phyloP scores from a whole-genome alignment of 345 rosid species.

The Clarkia xantiana region DNA sequence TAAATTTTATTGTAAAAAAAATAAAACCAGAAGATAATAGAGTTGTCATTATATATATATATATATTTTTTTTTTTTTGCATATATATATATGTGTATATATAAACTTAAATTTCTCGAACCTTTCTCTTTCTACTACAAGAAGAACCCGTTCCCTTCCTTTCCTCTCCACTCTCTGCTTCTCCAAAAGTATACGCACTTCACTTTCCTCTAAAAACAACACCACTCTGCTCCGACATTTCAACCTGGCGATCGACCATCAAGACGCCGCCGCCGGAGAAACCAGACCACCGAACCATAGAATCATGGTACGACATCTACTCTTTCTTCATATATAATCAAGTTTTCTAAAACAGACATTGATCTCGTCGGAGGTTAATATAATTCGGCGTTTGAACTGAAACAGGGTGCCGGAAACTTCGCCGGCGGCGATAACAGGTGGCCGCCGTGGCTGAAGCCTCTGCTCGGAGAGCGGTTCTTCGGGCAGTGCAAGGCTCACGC shows the following conservation, averaged over 20 bases:
- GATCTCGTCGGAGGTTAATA: neutral
- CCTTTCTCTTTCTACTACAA: constrained; percentile 11
- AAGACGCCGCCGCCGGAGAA: constrained; percentile 58
- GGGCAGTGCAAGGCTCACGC: constrained; percentile 76
- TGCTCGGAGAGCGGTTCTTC: constrained; percentile 65
- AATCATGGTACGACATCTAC: constrained; percentile 41
- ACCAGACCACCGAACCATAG: constrained; percentile 66
- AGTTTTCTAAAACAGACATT: neutral
- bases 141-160: constrained; percentile 10
- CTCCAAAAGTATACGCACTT: constrained; percentile 10
- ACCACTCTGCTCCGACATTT: constrained; percentile 1
- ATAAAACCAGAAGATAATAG: too few species aligned
- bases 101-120: too few species aligned
- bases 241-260: constrained; percentile 79
- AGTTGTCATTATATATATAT: too few species aligned
- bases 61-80: too few species aligned
- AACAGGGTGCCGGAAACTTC: constrained; percentile 57
- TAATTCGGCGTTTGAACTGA: constrained; percentile 4
- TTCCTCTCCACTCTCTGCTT: constrained; percentile 13
- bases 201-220: neutral
- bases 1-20: too few species aligned
- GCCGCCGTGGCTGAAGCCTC: constrained; percentile 80
- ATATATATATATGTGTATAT: too few species aligned
- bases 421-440: constrained; percentile 52
- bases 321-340: neutral